Conservation (phyloP, 371 early-diverging fungal species). For the Conidiobolus incongruus region DNA sequence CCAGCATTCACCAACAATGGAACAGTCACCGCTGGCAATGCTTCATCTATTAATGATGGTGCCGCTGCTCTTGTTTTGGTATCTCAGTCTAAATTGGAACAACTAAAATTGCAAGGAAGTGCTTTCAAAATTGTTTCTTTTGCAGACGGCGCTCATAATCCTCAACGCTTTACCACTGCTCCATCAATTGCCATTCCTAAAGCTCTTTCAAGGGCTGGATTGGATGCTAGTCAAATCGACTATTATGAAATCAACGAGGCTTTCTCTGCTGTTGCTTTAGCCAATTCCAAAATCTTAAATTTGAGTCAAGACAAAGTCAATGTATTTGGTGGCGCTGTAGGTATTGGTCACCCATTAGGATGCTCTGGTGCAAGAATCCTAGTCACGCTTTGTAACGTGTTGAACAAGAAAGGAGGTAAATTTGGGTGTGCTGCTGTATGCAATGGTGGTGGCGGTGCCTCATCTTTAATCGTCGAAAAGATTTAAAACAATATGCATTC, state of each 20-base stretch:
- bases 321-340: conserved; percentile 89
- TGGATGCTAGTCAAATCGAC: conserved; percentile 39
- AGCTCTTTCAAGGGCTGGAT: conserved; percentile 57
- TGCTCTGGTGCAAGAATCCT: conserved; percentile 90
- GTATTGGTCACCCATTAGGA: conserved; percentile 94
- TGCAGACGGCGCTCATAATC: conserved; percentile 27
- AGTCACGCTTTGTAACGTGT: conserved; percentile 53
- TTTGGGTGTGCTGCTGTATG: conserved; percentile 83
- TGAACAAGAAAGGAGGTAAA: conserved; percentile 41
- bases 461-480: conserved; percentile 48
- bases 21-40: conserved; percentile 90
- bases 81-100: conserved; percentile 24
- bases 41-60: conserved; percentile 87
- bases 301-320: conserved; percentile 62
- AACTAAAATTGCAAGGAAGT: conserved; percentile 6
- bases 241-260: conserved; percentile 96
- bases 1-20: conserved; percentile 70
- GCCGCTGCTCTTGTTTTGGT: conserved; percentile 85
- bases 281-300: conserved; percentile 61
- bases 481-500: too few species aligned
- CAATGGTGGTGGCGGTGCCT: conserved; percentile 92
- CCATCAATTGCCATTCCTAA: conserved; percentile 85
- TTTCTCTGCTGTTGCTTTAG: conserved; percentile 84
- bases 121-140: conserved; percentile 9
- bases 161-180: conserved; percentile 83